Base-by-base conservation (phyloP, 2,329 filamentous ascomycete genomes). In the Colletotrichum eleusines region DNA sequence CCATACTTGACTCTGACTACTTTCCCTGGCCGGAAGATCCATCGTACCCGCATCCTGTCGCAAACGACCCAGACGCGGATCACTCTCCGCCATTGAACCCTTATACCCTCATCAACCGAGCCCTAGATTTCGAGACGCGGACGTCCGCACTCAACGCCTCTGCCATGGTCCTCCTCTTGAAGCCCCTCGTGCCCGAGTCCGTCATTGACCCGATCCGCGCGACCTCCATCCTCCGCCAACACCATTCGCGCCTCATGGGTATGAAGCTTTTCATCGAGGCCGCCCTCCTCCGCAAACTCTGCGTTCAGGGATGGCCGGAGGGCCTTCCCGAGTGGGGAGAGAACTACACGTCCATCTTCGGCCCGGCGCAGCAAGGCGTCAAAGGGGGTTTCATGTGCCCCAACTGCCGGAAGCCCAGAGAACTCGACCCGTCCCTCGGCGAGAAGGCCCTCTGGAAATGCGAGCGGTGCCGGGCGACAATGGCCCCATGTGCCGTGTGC, bases 241-340 rank as follows among this genome's bases (percentile, higher is more conserved):
- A 91, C 63, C 89, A 91, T 74, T 79, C 82, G 6, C 87, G 89
- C 0, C 85, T 91, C 1, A 88, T 86, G 82, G 81, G 81, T 62
- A 88, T 91, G 85, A 81, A 84, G 31, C 83, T 90, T 44, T 91
- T 90, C 74, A 82, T 87, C 28, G 88, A 91, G 75, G 89, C 89
- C 0, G 83, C 89, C 0, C 82, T 90, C 0, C 80, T 91, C 20
- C 87, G 89, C 2, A 91, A 91, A 60, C 78, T 91, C 11, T 90
- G 87, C 75, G 81, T 89, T 16, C 80, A 81, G n/a, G 87, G 87
- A 26, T 89, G 87, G 87, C 86, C 87, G 0, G 80, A 80, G 0
- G 83, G 82, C 1, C 76, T 89, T 23, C 81, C 84, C 1, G 80
- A 77, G 61, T 90, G 87, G 87, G 86, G 86, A 2, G 84, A 86